Evolutionary conservation across 345 rosid species (phyloP).

Genomic region (Camelina sativa): DNA sequence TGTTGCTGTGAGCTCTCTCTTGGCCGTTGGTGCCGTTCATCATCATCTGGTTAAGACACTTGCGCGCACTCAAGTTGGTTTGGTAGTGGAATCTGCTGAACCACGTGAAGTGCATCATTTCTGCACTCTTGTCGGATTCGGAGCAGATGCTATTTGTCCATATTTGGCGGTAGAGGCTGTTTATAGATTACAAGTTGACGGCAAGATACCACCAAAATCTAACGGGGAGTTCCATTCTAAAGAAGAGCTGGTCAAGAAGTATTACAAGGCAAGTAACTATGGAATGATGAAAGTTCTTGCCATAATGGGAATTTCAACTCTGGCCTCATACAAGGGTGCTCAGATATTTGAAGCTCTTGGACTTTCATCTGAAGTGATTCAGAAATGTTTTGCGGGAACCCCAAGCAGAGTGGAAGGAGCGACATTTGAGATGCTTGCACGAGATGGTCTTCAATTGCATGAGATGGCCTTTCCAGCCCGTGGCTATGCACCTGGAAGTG

Average conservation of each 20-base stretch:
- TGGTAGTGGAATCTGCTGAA: slow-evolving; percentile 95
- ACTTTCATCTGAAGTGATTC: slow-evolving; percentile 93
- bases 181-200: slow-evolving; percentile 92
- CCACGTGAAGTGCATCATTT: slow-evolving; percentile 99
- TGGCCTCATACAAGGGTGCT: slow-evolving; percentile 99
- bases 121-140: slow-evolving; percentile 95
- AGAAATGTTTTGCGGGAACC: slow-evolving; percentile 97
- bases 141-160: slow-evolving; percentile 98
- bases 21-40: slow-evolving; percentile 99
- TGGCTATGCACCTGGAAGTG: slow-evolving; percentile 84
- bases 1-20: slow-evolving; percentile 93
- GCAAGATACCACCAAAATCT: slow-evolving; percentile 91
- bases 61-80: slow-evolving; percentile 90
- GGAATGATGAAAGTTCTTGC: slow-evolving; percentile 99
- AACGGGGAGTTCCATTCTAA: slow-evolving; percentile 81
- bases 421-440: slow-evolving; percentile 97
- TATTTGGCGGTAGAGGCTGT: slow-evolving; percentile 86
- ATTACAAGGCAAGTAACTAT: slow-evolving; percentile 96
- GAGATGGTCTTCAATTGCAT: slow-evolving; percentile 81
- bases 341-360: slow-evolving; percentile 99
- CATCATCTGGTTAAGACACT: slow-evolving; percentile 90
- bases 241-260: slow-evolving; percentile 85
- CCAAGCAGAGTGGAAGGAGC: slow-evolving; percentile 99
- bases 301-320: slow-evolving; percentile 97
- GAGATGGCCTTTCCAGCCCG: slow-evolving; percentile 88